phyloP scores from a whole-genome alignment of 75 land plant genomes.

The Picea sitchensis region DNA sequence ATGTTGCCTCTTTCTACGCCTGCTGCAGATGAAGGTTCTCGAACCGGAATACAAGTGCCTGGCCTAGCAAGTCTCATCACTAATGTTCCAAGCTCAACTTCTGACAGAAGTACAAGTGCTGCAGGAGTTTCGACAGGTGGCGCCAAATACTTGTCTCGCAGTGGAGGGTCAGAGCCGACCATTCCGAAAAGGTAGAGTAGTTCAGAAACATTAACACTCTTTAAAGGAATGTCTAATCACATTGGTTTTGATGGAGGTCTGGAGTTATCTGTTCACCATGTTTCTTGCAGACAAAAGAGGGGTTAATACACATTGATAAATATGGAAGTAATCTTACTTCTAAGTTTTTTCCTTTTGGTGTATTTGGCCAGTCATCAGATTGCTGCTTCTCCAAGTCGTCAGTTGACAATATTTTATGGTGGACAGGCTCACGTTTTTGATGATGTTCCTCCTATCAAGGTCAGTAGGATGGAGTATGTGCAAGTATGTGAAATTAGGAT shows the following conservation, averaged over 20 bases:
- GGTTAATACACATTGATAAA: not conserved
- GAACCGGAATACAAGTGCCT: conserved; percentile 45
- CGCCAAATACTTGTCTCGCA: conserved; percentile 20
- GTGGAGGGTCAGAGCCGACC: conserved; percentile 36
- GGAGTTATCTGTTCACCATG: not conserved
- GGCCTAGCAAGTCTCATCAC: conserved; percentile 26
- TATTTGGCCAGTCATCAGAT: conserved; percentile 16
- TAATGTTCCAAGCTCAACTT: conserved; percentile 16
- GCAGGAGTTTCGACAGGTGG: conserved; percentile 10
- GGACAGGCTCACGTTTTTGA: conserved; percentile 54
- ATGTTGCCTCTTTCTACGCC: conserved; percentile 14
- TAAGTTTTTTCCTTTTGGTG: conserved; percentile 1
- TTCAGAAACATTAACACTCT: not conserved
- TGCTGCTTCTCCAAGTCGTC: conserved; percentile 30
- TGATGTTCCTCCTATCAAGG: conserved; percentile 46
- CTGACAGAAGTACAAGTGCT: conserved; percentile 5
- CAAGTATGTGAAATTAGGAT: conserved; percentile 4
- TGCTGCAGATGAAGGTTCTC: conserved; percentile 50
- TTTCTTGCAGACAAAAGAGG: not conserved
- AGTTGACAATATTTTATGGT: conserved; percentile 48
- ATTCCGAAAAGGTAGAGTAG: conserved; percentile 18
- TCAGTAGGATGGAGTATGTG: conserved; percentile 7
- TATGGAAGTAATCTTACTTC: not conserved
- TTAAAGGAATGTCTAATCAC: not conserved
- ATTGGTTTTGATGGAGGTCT: not conserved